Evolutionary conservation across 1,139 yeast genomes (phyloP).

Genomic region (Saccharomycopsis phalli): DNA sequence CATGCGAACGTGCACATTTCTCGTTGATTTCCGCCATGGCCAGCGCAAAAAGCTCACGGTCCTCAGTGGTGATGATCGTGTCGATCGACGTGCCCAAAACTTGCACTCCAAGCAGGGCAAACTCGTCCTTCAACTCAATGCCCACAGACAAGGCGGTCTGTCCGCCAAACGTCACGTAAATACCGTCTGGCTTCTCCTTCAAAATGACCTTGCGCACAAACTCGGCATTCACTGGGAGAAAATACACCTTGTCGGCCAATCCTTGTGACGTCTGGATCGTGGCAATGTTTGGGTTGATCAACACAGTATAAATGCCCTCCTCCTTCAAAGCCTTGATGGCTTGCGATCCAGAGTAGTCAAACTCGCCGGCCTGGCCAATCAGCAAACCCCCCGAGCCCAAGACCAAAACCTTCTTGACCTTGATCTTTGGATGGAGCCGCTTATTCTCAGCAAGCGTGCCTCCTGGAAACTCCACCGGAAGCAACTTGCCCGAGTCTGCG

Average conservation of each 20-base stretch:
- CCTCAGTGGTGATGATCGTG: conserved; percentile 94
- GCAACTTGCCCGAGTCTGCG: conserved; percentile 46
- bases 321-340: conserved; percentile 92
- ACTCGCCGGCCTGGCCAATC: conserved; percentile 99
- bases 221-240: conserved; percentile 92
- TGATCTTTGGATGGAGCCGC: conserved; percentile 65
- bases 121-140: conserved; percentile 90
- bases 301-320: conserved; percentile 91
- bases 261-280: conserved; percentile 98
- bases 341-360: conserved; percentile 96
- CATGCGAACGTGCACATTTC: conserved; percentile 88
- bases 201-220: conserved; percentile 91
- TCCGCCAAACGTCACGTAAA: conserved; percentile 96
- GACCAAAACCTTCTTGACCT: conserved; percentile 87
- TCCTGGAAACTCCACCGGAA: conserved; percentile 86
- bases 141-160: conserved; percentile 97
- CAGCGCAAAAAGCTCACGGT: conserved; percentile 87
- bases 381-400: conserved; percentile 98
- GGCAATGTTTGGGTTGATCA: conserved; percentile 96
- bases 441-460: conserved; percentile 66
- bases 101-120: conserved; percentile 82
- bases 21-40: conserved; percentile 94
- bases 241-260: conserved; percentile 94
- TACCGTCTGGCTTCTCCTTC: conserved; percentile 95
- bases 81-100: conserved; percentile 96